Base-by-base conservation (phyloP, 2,329 filamentous ascomycete genomes). In the Neofusicoccum sp. region DNA sequence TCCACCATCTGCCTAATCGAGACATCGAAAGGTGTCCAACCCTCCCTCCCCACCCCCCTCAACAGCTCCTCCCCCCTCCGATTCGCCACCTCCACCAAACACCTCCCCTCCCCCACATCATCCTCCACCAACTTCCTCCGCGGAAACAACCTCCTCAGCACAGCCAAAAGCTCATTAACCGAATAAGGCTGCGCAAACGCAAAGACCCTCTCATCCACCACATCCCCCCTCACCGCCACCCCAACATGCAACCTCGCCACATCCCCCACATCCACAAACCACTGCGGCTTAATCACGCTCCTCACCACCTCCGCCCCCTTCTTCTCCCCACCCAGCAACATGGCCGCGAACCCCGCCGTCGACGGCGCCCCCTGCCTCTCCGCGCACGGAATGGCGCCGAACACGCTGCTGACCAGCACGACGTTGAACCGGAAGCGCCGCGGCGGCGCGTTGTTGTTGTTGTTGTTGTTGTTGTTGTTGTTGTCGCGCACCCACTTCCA, bases 191-290 rank as follows among this genome's bases (percentile, higher is more conserved):
- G 64, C n/a, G 61, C 61, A 36, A 45, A 67, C 14, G 30, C 64
- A 60, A 62, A 67, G 2, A 63, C 53, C 12, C 65, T 38, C 43
- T 64, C 49, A 8, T 48, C 47, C 38, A 64, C 65, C 11, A 65
- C 63, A 36, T 62, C 64, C 14, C 47, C 48, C 11, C 64, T 41
- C 38, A 64, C 63, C 9, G 64, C 63, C 20, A 58, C 63, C 7
- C 63, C 65, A 16, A 67, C 54, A 44, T 67, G 65, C 20, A 67
- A 33, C 26, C 60, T 48, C 41, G 56, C 65, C n/a, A 48, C 58
- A 44, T 67, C 65, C 11, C 57, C 44, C 30, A 62, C 60, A 51
- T 65, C 63, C 0, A 64, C 59, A 47, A 41, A 60, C 58, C 53
- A 63, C 47, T 64, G 61, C 47, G 61, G 61, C 24, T 31, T 26